phyloP scores from a whole-genome alignment of 441 rosid species.

The Erysimum pusillum region DNA sequence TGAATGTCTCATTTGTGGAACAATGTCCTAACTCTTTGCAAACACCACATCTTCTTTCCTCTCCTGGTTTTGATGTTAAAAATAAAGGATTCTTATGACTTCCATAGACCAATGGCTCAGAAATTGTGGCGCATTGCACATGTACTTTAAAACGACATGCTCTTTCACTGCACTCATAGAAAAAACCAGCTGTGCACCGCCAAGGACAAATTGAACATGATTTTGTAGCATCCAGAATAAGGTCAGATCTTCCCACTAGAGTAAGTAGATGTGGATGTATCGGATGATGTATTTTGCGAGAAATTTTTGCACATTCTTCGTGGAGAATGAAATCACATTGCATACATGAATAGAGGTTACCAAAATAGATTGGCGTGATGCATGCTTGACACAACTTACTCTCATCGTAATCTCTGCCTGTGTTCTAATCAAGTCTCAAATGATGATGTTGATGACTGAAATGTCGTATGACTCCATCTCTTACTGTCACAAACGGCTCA shows the following conservation, averaged over 20 bases:
- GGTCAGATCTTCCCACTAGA: background rate
- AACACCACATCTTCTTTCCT: background rate
- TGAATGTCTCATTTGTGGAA: too few relatives aligned
- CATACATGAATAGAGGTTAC: slow-evolving; percentile 4
- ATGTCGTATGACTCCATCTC: slow-evolving; percentile 2
- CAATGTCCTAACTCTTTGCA: background rate
- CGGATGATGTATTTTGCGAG: background rate
- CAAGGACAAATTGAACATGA: slow-evolving; percentile 8
- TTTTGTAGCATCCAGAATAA: background rate
- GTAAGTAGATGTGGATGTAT: slow-evolving; percentile 18
- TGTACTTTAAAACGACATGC: background rate
- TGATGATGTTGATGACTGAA: background rate
- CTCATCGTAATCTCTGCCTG: background rate
- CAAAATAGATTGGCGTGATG: background rate
- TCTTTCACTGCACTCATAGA: background rate
- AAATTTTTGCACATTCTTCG: background rate
- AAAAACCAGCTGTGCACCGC: slow-evolving; percentile 1
- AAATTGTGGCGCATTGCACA: slow-evolving; percentile 2
- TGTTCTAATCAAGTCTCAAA: background rate
- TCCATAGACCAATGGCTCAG: slow-evolving; percentile 1
- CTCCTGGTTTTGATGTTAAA: slow-evolving; percentile 21
- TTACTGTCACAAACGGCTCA: background rate
- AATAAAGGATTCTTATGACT: slow-evolving; percentile 13
- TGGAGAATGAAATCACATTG: slow-evolving; percentile 19
- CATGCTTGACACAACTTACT: background rate